phyloP scores from a whole-genome alignment of 208 protist species.

The Leishmania gerbilli region DNA sequence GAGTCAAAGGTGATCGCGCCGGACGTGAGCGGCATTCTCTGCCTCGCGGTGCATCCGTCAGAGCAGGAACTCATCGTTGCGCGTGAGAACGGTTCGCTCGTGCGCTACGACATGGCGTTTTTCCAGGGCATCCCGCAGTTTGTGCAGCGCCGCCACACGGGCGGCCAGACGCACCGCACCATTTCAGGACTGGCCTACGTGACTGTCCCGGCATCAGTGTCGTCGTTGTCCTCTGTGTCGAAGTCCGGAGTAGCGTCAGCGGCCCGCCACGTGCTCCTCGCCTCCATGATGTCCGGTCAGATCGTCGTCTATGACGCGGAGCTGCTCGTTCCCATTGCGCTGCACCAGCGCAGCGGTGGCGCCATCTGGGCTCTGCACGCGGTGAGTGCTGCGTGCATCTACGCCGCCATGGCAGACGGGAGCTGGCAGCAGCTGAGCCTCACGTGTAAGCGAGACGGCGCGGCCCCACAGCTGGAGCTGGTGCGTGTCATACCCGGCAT shows the following conservation, averaged over 20 bases:
- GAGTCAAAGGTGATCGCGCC: slow-evolving; percentile 83
- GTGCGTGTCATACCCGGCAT: slow-evolving; percentile 75
- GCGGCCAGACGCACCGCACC: slow-evolving; percentile 66
- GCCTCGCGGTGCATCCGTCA: slow-evolving; percentile 48
- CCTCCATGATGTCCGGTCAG: slow-evolving; percentile 81
- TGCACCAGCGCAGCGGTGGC: slow-evolving; percentile 83
- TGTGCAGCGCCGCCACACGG: slow-evolving; percentile 69
- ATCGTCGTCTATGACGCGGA: slow-evolving; percentile 74
- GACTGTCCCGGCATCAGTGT: slow-evolving; percentile 10
- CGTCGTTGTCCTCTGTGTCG: not conserved
- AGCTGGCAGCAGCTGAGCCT: slow-evolving; percentile 55
- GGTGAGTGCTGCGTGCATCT: slow-evolving; percentile 37
- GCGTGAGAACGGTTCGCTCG: slow-evolving; percentile 82
- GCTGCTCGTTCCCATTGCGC: slow-evolving; percentile 68
- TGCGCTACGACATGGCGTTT: slow-evolving; percentile 61
- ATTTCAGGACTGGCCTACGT: slow-evolving; percentile 73
- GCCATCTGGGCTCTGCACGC: slow-evolving; percentile 77
- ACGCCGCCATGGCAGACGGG: slow-evolving; percentile 45
- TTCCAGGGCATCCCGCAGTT: slow-evolving; percentile 88
- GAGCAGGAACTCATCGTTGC: slow-evolving; percentile 71
- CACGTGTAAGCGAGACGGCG: slow-evolving; percentile 20
- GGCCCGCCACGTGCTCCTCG: slow-evolving; percentile 41
- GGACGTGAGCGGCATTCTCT: slow-evolving; percentile 79
- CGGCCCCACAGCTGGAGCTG: slow-evolving; percentile 41
- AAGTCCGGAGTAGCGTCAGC: not conserved